Percentiles rank a stretch among this genome's conserved stretches.
phyloP scores from a whole-genome alignment of 2,329 filamentous ascomycete species.

The Penicillium sp. region DNA sequence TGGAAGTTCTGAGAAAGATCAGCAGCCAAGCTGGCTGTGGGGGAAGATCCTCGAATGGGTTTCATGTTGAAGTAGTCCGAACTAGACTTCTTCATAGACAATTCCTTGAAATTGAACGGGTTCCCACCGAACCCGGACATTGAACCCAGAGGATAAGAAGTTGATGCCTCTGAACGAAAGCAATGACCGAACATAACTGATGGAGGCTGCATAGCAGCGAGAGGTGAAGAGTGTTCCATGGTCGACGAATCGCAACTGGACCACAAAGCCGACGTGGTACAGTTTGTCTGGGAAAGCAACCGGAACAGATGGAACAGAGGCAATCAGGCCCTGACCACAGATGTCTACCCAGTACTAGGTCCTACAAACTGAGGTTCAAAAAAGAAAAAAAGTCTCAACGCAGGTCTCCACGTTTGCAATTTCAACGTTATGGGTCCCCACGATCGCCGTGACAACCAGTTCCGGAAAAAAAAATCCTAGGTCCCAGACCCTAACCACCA shows the following conservation, averaged over 20 bases:
- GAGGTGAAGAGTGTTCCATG: constrained; percentile 92
- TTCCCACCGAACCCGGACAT: constrained; percentile 60
- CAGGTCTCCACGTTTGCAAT: constrained; percentile 15
- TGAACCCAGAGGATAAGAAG: constrained; percentile 49
- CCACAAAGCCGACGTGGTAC: constrained; percentile 15
- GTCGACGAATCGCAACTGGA: constrained; percentile 16
- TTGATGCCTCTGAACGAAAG: constrained; percentile 57
- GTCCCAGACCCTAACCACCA: constrained; percentile 20
- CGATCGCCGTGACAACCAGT: constrained; percentile 16
- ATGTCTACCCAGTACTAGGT: constrained; percentile 9
- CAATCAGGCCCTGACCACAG: constrained; percentile 1
- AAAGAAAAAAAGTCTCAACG: constrained; percentile 1
- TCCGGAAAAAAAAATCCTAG: constrained; percentile 8
- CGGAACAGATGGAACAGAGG: not conserved
- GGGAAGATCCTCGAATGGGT: constrained; percentile 78
- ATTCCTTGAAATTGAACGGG: constrained; percentile 73
- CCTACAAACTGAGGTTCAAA: constrained; percentile 12
- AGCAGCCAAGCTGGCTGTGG: constrained; percentile 83
- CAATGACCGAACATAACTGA: constrained; percentile 63
- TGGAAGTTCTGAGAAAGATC: constrained; percentile 97
- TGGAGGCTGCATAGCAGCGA: constrained; percentile 85
- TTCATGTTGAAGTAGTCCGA: constrained; percentile 82
- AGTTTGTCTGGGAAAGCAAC: constrained; percentile 3
- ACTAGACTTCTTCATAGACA: constrained; percentile 67
- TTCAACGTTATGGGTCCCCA: constrained; percentile 16